A percentile compares a stretch with the other conserved stretches of the same genome.
Conservation (phyloP, 1,284 basidiomycete species). For the Trametes versicolor region DNA sequence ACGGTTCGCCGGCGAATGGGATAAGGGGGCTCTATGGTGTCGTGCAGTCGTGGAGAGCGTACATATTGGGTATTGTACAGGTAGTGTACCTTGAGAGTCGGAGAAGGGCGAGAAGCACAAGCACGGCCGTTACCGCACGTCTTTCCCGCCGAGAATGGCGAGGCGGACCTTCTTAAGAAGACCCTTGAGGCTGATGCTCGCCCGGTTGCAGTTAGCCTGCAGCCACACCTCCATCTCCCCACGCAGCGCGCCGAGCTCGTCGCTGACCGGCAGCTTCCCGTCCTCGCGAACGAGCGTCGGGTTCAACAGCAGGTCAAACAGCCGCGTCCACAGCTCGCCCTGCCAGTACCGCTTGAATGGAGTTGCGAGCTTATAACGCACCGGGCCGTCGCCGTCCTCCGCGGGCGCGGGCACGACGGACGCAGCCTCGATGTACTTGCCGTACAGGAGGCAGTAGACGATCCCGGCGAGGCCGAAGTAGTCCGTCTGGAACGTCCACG, state of each 20-base stretch:
- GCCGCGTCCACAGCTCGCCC: slow-evolving; percentile 81
- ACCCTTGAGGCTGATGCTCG: slow-evolving; percentile 87
- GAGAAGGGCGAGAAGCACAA: background rate
- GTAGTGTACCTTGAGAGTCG: background rate
- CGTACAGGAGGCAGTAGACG: slow-evolving; percentile 95
- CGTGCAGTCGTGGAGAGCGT: background rate
- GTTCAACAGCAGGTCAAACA: slow-evolving; percentile 93
- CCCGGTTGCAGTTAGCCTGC: slow-evolving; percentile 82
- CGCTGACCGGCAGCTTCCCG: slow-evolving; percentile 73
- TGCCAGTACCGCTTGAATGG: slow-evolving; percentile 98
- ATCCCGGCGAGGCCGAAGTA: slow-evolving; percentile 96
- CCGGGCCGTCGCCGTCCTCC: slow-evolving; percentile 44
- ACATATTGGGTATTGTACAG: background rate
- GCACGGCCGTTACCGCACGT: slow-evolving; percentile 19
- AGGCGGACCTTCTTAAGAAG: slow-evolving; percentile 83
- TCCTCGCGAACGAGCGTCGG: slow-evolving; percentile 65
- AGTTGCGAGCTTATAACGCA: slow-evolving; percentile 73
- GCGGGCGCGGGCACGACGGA: slow-evolving; percentile 54
- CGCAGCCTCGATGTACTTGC: slow-evolving; percentile 89
- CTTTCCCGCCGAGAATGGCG: slow-evolving; percentile 40
- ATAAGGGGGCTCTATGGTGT: background rate
- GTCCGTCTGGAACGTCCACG: slow-evolving; percentile 96
- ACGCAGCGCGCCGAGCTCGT: slow-evolving; percentile 73
- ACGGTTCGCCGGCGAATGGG: slow-evolving; percentile 22
- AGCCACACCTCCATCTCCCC: slow-evolving; percentile 91